A percentile compares a stretch with the other conserved stretches of the same genome.
Conservation (phyloP, 495 filamentous ascomycete species). For the Hypoxylon intermedium region DNA sequence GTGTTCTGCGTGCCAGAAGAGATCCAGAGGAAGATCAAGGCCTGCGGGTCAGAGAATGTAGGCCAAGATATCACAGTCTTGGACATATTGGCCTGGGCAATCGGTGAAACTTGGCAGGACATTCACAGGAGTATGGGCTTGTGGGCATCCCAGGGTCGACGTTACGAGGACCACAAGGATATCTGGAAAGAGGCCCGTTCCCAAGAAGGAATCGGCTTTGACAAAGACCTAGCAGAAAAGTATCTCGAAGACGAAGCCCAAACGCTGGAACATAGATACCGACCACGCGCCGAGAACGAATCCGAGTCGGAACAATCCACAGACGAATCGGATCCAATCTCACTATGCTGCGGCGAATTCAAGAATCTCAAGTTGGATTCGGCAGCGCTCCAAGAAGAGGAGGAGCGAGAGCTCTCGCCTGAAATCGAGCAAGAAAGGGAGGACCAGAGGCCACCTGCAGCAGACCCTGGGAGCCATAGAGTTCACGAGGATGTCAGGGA, state of each 20-base stretch:
- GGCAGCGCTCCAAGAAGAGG: slow-evolving; percentile 67
- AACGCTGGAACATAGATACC: slow-evolving; percentile 28
- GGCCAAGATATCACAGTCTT: slow-evolving; percentile 41
- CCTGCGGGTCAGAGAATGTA: neutral
- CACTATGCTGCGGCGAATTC: slow-evolving; percentile 54
- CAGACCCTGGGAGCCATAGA: slow-evolving; percentile 47
- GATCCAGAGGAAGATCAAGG: slow-evolving; percentile 54
- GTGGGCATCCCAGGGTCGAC: slow-evolving; percentile 66
- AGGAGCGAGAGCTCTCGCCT: slow-evolving; percentile 71
- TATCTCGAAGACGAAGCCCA: slow-evolving; percentile 53
- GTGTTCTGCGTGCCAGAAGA: slow-evolving; percentile 63
- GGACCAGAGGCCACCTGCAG: slow-evolving; percentile 54
- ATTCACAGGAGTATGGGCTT: slow-evolving; percentile 58
- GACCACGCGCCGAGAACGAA: too few relatives aligned
- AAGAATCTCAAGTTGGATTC: slow-evolving; percentile 41
- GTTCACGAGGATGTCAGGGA: slow-evolving; percentile 55
- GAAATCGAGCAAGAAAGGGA: slow-evolving; percentile 68
- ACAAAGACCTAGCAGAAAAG: slow-evolving; percentile 40
- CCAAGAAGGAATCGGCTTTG: slow-evolving; percentile 19
- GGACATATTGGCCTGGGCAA: slow-evolving; percentile 66
- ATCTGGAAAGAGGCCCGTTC: slow-evolving; percentile 35
- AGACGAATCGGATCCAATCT: slow-evolving; percentile 39
- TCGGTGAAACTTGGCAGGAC: slow-evolving; percentile 63
- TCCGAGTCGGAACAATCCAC: neutral
- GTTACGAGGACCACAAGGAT: slow-evolving; percentile 49